Base-by-base conservation (phyloP, 768 basidiomycete species). In the Leccinum fibrillosum region DNA sequence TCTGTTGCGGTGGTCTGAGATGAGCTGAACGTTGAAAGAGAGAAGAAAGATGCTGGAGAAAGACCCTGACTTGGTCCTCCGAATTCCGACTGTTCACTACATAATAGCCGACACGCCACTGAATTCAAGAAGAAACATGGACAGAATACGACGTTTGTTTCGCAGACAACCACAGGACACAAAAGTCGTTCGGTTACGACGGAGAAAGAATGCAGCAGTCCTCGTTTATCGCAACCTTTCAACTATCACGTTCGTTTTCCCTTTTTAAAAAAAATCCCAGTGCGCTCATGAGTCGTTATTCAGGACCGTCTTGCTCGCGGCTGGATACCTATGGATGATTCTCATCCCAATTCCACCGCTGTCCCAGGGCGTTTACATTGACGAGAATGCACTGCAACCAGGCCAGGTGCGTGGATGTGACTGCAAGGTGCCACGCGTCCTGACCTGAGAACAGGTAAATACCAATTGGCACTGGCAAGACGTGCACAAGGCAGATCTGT, bases 321-420 rank as follows among this genome's bases (percentile, higher is more conserved):
- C 76, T 5, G 94, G 94, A 12, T 86, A 92, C 70, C 51, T 83
- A n/a, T 98, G 94, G 93, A 82, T 97, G 73, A 62, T 88, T n/a
- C 74, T 82, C 5, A 78, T 97, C 53, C 95, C 95, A 4, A 78
- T 80, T 12, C 77, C 84, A 5, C 75, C 75, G 1, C 77, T 95
- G 5, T 86, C 85, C 17, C 80, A 84, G 61, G 71, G 76, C 9
- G 90, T 86, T 9, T 96, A 93, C 69, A 89, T 96, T 52, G 94
- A 96, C 70, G 97, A 99, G 76, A 97, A 98, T 71, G 96, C 97
- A 1, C 74, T 99, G 19, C 92, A 95, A 66, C 95, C 97, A 10
- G 88, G 83, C 5, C 94, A 96, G 78, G 95, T 95, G 64, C 51
- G 67, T 54, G 60, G 10, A 42, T 34, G 8, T 57, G 21, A 47